Base-by-base conservation (phyloP, 2,329 filamentous ascomycete genomes). In the Hypoxylon sp. region DNA sequence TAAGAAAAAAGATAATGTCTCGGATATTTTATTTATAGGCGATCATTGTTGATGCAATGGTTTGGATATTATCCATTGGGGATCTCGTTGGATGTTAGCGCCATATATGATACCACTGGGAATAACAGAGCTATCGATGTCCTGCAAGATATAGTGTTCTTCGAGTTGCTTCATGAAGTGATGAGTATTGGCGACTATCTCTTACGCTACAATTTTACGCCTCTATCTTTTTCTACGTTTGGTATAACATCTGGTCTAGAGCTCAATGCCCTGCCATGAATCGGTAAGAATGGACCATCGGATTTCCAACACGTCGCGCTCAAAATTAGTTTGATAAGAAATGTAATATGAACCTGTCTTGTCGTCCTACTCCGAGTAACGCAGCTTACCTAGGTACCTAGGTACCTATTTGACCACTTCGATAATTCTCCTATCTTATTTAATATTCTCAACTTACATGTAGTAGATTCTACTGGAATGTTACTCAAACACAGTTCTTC, bases 1-100 rank as follows among this genome's bases (percentile, higher is more conserved):
- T 14, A 56, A 65, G 12, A 60, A 63, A 54, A 50, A 47, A 12
- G 23, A 61, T 61, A 64, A 54, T 66, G 61, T 59, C 37, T 53
- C 56, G 16, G 43, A 50, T 53, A 59, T 46, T 59, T 50, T 57
- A 45, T 19, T 62, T 46, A 16, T 16, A 16, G 56, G 5, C 39
- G 37, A 58, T 34, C 32, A n/a, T 48, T 63, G 65, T 41, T 54
- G 50, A 48, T 57, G 45, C 48, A 58, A 58, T 48, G 54, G 47
- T 32, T 41, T 29, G 19, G 45, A 19, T 2, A 25, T 14, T 23
- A 34, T 41, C 37, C 19, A 23, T 7, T 37, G 61, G 27, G 30
- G 23, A 19, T 12, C 51, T 34, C 21, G 9, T 60, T 69, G 41
- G 53, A 64, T 56, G 14, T 47, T 57, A 30, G 19, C 47, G 32